Evolutionary conservation across 257 asterid species (phyloP).

Genomic region (Eustoma russellianum): DNA sequence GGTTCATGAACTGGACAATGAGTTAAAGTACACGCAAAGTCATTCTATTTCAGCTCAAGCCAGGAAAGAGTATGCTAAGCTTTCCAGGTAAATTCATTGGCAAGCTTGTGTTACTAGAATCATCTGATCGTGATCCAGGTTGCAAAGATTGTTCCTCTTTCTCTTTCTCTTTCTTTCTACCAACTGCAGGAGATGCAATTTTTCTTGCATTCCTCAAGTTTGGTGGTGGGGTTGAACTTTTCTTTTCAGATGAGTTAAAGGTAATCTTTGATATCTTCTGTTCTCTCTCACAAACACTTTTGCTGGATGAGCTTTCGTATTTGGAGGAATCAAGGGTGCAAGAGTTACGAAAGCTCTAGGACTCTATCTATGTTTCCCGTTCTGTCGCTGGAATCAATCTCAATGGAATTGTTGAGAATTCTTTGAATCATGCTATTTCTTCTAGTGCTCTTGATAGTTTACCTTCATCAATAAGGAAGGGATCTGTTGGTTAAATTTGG

Average conservation of each 20-base stretch:
- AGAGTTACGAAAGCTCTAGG: slow-evolving; percentile 64
- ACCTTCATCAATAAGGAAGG: slow-evolving; percentile 45
- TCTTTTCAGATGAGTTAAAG: slow-evolving; percentile 64
- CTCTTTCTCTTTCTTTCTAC: slow-evolving; percentile 23
- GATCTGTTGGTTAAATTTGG: slow-evolving; percentile 28
- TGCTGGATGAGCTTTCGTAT: slow-evolving; percentile 61
- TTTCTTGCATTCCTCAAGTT: slow-evolving; percentile 30
- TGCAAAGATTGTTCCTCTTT: slow-evolving; percentile 17
- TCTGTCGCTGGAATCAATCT: slow-evolving; percentile 40
- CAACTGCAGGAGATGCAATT: slow-evolving; percentile 29
- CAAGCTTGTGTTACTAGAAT: slow-evolving; percentile 12
- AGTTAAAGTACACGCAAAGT: slow-evolving; percentile 46
- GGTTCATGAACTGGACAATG: slow-evolving; percentile 64
- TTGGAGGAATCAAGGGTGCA: slow-evolving; percentile 70
- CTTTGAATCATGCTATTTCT: slow-evolving; percentile 48
- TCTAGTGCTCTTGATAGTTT: slow-evolving; percentile 60
- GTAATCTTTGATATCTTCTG: slow-evolving; percentile 41
- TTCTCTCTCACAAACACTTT: slow-evolving; percentile 65
- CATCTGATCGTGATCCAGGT: slow-evolving; percentile 21
- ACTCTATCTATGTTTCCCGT: slow-evolving; percentile 34
- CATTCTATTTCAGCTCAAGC: slow-evolving; percentile 52
- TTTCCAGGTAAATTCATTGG: slow-evolving; percentile 70
- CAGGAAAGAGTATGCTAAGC: slow-evolving; percentile 52
- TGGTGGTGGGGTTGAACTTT: slow-evolving; percentile 78
- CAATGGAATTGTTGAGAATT: slow-evolving; percentile 40